Base-by-base conservation (phyloP, 257 asterid species). In the Nicotiana undulata region DNA sequence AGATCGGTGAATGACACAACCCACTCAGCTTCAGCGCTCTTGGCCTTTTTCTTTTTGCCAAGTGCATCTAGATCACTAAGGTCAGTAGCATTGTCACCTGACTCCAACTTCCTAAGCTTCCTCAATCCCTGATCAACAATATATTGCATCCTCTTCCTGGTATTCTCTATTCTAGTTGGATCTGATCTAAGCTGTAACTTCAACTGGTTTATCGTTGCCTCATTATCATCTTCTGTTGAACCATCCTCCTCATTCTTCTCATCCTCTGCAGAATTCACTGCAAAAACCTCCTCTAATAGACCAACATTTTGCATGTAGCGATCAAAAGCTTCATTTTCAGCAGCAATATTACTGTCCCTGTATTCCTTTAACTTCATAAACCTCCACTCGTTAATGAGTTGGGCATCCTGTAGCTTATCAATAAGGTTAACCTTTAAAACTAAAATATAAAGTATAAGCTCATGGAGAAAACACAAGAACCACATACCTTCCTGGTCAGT, bases 311-410 rank as follows among this genome's bases (percentile, higher is more conserved):
- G 90, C 89, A 90, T 77, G 91, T 96, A 96, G 40, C 92, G 92
- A 86, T 94, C 95, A 82, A 96, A 94, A 68, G 95, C 92, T 83
- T 92, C 98, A 77, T 87, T 87, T 88, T 96, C 98, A 22, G 87
- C 89, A 87, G 86, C 93, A 58, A 91, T 79, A 37, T 92, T 92
- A 66, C 91, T 85, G 34, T 90, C 94, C 82, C 83, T 92, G 82
- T 85, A 91, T 85, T 94, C 98, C 87, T 90, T 96, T 87, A 96
- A 66, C 90, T 91, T 94, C 81, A 86, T 80, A 88, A 93, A 96
- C 87, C 98, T 96, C 98, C 98, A 94, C 81, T 96, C 95, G 3
- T 94, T 96, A 83, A 92, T 87, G 81, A 90, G 84, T 85, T 88
- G 92, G 22, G 99, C 98, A 53, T 96, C 99, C 98, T 94, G 90